These are phyloP conservation scores for Citrus hindsii DNA, from an alignment of 345 rosid species.

Conservation along the genomic window DNA sequence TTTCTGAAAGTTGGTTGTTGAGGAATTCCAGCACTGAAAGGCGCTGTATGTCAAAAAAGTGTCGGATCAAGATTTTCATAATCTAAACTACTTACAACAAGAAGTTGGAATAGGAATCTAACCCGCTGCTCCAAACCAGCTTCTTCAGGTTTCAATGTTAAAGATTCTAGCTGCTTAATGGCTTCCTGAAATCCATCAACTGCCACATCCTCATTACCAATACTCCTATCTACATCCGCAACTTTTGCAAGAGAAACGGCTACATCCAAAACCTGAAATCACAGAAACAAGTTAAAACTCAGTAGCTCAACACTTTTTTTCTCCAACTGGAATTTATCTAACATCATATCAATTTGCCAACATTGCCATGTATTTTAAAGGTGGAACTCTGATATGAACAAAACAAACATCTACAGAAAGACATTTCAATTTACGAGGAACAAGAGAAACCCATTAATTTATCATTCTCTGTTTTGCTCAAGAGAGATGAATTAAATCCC, in stretches of 20 bases:
- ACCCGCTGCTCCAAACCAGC: slow-evolving; percentile 73
- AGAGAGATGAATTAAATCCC: neutral
- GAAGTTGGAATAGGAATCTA: slow-evolving; percentile 23
- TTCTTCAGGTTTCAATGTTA: slow-evolving; percentile 64
- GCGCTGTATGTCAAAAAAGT: slow-evolving; percentile 46
- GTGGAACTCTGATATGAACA: neutral
- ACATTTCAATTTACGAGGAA: neutral
- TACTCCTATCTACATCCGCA: slow-evolving; percentile 76
- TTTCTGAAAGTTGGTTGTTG: slow-evolving; percentile 60
- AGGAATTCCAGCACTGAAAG: slow-evolving; percentile 77
- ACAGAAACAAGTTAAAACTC: neutral
- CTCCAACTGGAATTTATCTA: neutral
- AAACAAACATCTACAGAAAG: neutral
- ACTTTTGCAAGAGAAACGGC: slow-evolving; percentile 95
- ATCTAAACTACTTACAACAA: neutral
- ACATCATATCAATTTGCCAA: neutral
- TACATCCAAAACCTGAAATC: slow-evolving; percentile 57
- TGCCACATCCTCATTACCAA: slow-evolving; percentile 69
- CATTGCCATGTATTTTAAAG: neutral
- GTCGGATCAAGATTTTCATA: slow-evolving; percentile 1
- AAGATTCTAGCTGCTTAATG: slow-evolving; percentile 63
- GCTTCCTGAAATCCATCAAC: slow-evolving; percentile 76
- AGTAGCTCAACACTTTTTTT: neutral
- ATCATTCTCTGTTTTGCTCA: neutral
- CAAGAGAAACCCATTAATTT: neutral